Base-by-base conservation (phyloP, 192 early-diverging fungal genomes). In the Rhizophagus prolifer region DNA sequence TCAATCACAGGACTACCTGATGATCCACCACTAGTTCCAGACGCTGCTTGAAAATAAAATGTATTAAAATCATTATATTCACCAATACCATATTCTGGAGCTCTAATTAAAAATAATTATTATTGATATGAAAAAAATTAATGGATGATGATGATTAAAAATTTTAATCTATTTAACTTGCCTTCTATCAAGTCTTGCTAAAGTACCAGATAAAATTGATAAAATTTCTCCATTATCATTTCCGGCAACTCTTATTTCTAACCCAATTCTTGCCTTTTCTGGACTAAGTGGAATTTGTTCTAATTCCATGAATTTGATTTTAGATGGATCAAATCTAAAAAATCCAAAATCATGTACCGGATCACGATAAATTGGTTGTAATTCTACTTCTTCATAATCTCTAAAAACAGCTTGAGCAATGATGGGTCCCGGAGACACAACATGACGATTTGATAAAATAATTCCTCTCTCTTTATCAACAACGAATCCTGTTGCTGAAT, bases 341-440 rank as follows among this genome's bases (percentile, higher is more conserved):
- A 95, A 92, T 8, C 92, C 92, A 91, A 93, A 94, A 83, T 94
- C 93, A 79, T 94, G 93, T 46, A 94, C 85, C 1, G 93, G 93
- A 72, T 94, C 93, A 47, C 92, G 89, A 75, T 93, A 94, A 34
- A 94, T 86, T 4, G 91, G 89, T 26, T 85, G 82, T 38, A 92
- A 82, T 41, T 88, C 88, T 26, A 93, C 90, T 66, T 92, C 92
- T 80, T 94, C 92, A 70, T 91, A 89, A 77, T 94, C 89, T 76
- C 88, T 86, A 78, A 92, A 86, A 5, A 91, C 82, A 13, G 90
- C 92, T 77, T 91, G 87, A 41, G 88, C 92, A 31, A 91, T 86
- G 74, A 92, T 89, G 7, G 93, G 93, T 0, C 89, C 92, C 4
- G 91, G 82, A 10, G 88, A 90, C 14, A 93, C 91, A 21, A 94